Base-by-base conservation (phyloP, 371 early-diverging fungal species). In the Smittium mucronatum region DNA sequence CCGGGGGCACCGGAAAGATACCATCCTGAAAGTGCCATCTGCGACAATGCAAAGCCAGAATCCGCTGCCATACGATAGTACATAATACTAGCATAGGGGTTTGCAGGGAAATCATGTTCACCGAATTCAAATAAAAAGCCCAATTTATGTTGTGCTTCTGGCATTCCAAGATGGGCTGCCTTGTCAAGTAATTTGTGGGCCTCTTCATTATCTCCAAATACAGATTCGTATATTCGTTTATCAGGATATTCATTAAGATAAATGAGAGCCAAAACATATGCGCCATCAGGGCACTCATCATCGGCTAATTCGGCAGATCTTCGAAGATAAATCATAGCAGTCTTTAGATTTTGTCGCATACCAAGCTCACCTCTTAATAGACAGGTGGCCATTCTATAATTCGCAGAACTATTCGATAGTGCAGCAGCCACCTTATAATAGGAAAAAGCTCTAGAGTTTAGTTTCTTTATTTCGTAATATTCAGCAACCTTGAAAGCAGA, bases 1-100 rank as follows among this genome's bases (percentile, higher is more conserved):
- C 82, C 81, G n/a, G 90, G 90, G 15, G 81, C 77, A 28, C 97
- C 98, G 0, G 93, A 90, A n/a, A 98, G 77, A 73, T 95, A 96
- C 96, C 97, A 97, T 1, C 93, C 93, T 28, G 93, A 88, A 33
- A 98, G 81, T 1, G 93, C 93, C 77, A 97, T 87, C 79, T 93
- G 89, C 29, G 97, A 93, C 63, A 95, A 93, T 2, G 91, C 87
- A 70, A 97, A 87, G 34, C 89, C 91, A 64, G 89, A 89, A 64
- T 91, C 86, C 1, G 96, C 94, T 0, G 98, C 96, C 25, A 86
- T 80, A 67, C 83, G 82, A 74, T 93, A 94, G 73, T 77, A 80
- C 63, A 73, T 71, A 25, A 72, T 72, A 57, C 75, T 75, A n/a
- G 68, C 34, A 25, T 26, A 34, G 35, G 80, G 80, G 33, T 77